Conservation (phyloP, 78 protist species). For the Dictyostelium discoideum region dicty_2.7 NC_007090.3:3050501-3051000, state of each 20-base stretch:
- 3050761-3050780: not conserved
- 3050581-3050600: slow-evolving; percentile 14
- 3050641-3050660: too few species aligned
- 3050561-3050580: slow-evolving; percentile 16
- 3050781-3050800: not conserved
- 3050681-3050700: not conserved
- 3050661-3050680: too few species aligned
- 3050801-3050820: not conserved
- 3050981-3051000: not conserved
- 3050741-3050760: not conserved
- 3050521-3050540: slow-evolving; percentile 61
- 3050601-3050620: not conserved
- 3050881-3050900: slow-evolving; percentile 48
- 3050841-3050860: slow-evolving; percentile 32
- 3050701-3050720: not conserved
- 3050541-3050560: slow-evolving; percentile 44
- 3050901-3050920: slow-evolving; percentile 28
- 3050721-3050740: not conserved
- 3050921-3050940: not conserved
- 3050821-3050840: not conserved
- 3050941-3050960: not conserved
- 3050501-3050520: slow-evolving; percentile 77
- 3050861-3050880: slow-evolving; percentile 40
- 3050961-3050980: not conserved
- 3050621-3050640: not conserved